Conservation (phyloP, 2,329 filamentous ascomycete genomes). For the Aspergillus caelatus region DNA sequence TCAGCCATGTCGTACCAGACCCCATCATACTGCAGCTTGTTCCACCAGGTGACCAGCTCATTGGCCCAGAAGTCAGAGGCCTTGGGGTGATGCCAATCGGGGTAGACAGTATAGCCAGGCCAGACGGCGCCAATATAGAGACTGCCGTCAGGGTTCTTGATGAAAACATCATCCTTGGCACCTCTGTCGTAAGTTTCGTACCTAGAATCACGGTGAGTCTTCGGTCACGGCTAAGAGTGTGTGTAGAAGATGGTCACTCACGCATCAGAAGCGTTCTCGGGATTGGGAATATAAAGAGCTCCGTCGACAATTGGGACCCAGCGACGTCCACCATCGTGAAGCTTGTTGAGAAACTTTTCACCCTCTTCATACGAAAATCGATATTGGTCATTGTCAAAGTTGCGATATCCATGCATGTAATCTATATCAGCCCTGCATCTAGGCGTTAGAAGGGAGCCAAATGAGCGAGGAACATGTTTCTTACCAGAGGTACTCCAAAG, state of each 20-base stretch:
- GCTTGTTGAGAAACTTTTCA: slow-evolving; percentile 53
- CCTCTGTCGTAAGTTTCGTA: slow-evolving; percentile 57
- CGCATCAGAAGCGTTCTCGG: slow-evolving; percentile 66
- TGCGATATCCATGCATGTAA: slow-evolving; percentile 63
- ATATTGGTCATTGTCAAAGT: slow-evolving; percentile 60
- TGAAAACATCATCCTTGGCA: slow-evolving; percentile 51
- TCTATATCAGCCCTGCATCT: slow-evolving; percentile 49
- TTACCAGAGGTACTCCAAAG: slow-evolving; percentile 55
- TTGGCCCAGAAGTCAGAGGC: slow-evolving; percentile 63
- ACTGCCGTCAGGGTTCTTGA: slow-evolving; percentile 58
- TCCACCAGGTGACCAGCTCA: slow-evolving; percentile 55
- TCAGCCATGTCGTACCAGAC: slow-evolving; percentile 67
- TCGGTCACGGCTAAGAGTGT: neutral
- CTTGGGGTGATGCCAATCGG: slow-evolving; percentile 63
- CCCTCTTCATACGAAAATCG: slow-evolving; percentile 55
- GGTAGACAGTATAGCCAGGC: slow-evolving; percentile 64
- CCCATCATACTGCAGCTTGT: slow-evolving; percentile 57
- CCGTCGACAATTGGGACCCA: slow-evolving; percentile 65
- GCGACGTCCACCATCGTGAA: slow-evolving; percentile 59
- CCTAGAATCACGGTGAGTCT: slow-evolving; percentile 28
- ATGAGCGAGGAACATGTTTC: slow-evolving; percentile 1
- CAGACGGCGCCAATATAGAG: slow-evolving; percentile 59
- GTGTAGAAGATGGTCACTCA: slow-evolving; percentile 49
- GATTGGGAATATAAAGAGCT: slow-evolving; percentile 73
- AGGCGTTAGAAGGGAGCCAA: neutral